Evolutionary conservation across 768 basidiomycete genomes (phyloP).

Genomic region (Myochromella boudieri): DNA sequence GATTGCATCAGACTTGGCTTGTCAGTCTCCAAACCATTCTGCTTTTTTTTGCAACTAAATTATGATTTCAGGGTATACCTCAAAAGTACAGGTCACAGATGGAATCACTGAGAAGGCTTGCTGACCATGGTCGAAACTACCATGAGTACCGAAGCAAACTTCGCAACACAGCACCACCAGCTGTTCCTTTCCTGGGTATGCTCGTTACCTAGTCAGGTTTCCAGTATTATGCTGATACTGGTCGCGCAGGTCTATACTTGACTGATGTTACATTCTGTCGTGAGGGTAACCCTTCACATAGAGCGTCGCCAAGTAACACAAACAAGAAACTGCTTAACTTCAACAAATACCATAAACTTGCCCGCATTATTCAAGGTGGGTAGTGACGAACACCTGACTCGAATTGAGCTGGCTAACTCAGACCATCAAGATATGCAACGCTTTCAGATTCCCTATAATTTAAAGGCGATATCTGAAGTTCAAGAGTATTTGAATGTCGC

Average conservation of each 20-base stretch:
- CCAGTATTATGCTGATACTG: conserved; percentile 2
- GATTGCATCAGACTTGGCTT: conserved; percentile 91
- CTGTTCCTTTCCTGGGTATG: conserved; percentile 91
- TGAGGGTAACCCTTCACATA: conserved; percentile 88
- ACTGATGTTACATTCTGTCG: conserved; percentile 95
- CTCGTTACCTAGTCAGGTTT: conserved; percentile 13
- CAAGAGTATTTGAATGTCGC: conserved; percentile 75
- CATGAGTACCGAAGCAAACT: conserved; percentile 88
- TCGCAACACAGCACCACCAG: conserved; percentile 86
- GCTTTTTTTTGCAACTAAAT: background rate
- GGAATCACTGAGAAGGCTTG: conserved; percentile 78
- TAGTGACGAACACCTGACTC: background rate
- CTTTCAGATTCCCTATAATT: conserved; percentile 83
- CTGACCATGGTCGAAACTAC: conserved; percentile 90
- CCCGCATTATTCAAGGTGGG: conserved; percentile 78
- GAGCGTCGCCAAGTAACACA: conserved; percentile 74
- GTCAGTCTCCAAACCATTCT: conserved; percentile 44
- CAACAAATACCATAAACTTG: conserved; percentile 93
- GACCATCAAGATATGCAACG: conserved; percentile 78
- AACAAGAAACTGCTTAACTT: conserved; percentile 89
- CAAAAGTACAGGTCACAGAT: conserved; percentile 83
- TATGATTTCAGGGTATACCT: conserved; percentile 60
- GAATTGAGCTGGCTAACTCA: background rate
- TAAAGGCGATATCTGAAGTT: conserved; percentile 88
- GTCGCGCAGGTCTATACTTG: conserved; percentile 67